A percentile compares a stretch with the other conserved stretches of the same genome.
Conservation (phyloP, 2,329 filamentous ascomycete genomes). For the Byssochlamys sp. region DNA sequence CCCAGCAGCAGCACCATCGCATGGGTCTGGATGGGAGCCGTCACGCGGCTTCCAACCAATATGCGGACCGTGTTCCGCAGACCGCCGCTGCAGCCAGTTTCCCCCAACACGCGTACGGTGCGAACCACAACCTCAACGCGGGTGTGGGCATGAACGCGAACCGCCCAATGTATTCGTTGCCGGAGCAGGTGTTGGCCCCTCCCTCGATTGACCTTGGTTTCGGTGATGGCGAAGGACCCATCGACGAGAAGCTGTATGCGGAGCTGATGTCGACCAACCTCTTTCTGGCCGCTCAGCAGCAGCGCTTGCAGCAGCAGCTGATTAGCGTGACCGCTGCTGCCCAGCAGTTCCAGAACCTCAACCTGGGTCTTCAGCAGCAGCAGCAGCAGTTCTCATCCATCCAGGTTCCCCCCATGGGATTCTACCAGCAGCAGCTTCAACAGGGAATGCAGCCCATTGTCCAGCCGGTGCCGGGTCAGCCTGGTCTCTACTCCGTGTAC, state of each 20-base stretch:
- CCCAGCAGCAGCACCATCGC: conserved; percentile 38
- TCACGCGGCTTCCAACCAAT: conserved; percentile 37
- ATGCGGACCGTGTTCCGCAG: conserved; percentile 45
- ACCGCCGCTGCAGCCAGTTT: conserved; percentile 50
- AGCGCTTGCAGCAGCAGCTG: conserved; percentile 87
- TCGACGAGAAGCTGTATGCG: conserved; percentile 78
- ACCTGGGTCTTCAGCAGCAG: conserved; percentile 43
- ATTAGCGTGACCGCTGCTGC: conserved; percentile 72
- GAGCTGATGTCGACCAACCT: conserved; percentile 84
- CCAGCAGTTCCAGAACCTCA: conserved; percentile 72
- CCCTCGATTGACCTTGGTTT: conserved; percentile 60
- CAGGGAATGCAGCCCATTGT: conserved; percentile 57
- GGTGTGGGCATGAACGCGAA: conserved; percentile 32
- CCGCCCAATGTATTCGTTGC: conserved; percentile 54
- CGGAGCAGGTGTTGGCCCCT: conserved; percentile 66
- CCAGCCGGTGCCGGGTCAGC: conserved; percentile 56
- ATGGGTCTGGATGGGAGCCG: conserved; percentile 39
- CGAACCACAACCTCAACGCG: conserved; percentile 16
- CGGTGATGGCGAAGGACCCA: conserved; percentile 55
- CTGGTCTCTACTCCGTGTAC: conserved; percentile 71
- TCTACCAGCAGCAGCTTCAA: conserved; percentile 58
- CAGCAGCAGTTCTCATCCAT: conserved; percentile 44
- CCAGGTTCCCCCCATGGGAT: conserved; percentile 44
- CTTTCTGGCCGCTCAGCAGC: conserved; percentile 88
- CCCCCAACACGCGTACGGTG: conserved; percentile 33